Percentiles rank a stretch among this genome's conserved stretches.
These are phyloP conservation scores for Botryotinia convoluta DNA, from an alignment of 2,329 filamentous ascomycete genomes.

Conservation along the genomic window DNA sequence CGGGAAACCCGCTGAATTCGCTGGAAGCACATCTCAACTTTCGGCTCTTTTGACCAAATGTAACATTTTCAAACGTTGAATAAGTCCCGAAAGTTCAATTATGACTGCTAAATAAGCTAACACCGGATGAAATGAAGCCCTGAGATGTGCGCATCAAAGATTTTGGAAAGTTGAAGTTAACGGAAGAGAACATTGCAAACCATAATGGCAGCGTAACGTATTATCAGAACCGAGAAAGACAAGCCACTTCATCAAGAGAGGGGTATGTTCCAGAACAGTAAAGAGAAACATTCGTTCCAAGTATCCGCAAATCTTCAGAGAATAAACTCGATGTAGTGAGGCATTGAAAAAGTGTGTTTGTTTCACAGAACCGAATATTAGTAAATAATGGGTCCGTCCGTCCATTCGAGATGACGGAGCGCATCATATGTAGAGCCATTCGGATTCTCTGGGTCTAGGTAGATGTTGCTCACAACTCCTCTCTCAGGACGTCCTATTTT, in stretches of 20 bases:
- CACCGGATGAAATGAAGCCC: background rate
- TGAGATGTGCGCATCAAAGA: background rate
- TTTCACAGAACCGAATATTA: background rate
- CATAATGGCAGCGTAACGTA: background rate
- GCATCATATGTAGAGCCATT: conserved; percentile 25
- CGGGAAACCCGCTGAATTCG: background rate
- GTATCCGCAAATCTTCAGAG: background rate
- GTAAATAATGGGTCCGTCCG: conserved; percentile 7
- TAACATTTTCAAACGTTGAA: background rate
- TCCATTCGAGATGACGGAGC: conserved; percentile 27
- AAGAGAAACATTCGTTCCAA: background rate
- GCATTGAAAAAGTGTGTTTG: background rate
- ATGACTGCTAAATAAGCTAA: background rate
- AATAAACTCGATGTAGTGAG: background rate
- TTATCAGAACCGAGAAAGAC: background rate
- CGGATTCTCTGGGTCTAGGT: conserved; percentile 32
- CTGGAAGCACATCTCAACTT: background rate
- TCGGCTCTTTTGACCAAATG: background rate
- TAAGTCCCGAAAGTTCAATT: background rate
- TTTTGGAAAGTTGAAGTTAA: background rate
- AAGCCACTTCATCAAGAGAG: background rate
- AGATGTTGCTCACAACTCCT: conserved; percentile 33
- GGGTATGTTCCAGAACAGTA: background rate
- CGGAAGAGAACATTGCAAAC: background rate
- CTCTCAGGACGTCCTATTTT: conserved; percentile 23